Base-by-base conservation (phyloP, 2,329 filamentous ascomycete genomes). In the Calonectria hawksworthii region DNA sequence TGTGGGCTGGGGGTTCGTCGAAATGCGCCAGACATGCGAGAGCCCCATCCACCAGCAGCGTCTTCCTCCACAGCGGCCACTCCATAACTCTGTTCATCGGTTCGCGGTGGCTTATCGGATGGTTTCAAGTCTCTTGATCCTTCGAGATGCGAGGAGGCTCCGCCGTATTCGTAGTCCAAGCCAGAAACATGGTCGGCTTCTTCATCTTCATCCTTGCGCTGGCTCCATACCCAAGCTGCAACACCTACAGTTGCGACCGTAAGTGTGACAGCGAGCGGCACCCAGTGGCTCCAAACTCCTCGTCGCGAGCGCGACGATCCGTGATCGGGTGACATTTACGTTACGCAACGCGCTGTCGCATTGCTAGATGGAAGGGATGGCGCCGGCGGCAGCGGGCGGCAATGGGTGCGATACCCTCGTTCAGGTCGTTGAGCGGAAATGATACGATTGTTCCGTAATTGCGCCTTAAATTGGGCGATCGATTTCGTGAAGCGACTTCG, bases 221-320 rank as follows among this genome's bases (percentile, higher is more conserved):
- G 96, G 84, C 94, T 98, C 96, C 96, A 98, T 75, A 96, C 92
- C 96, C 96, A 99, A 72, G 95, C 95, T 68, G 93, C 96, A 63
- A 98, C 87, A 41, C 96, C 96, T 70, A 94, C 93, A 28, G 96
- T 95, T 75, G 96, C 96, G 79, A 98, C 92, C 61, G 95, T 96
- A 73, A 98, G 92, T 65, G 96, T 98, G 77, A 98, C 86, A 78
- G 93, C 93, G 72, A 99, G 90, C 76, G 96, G 96, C 74, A 98
- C 92, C 95, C 96, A 98, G 87, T 98, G 96, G 82, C 93, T 91
- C 86, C 95, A 91, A 79, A 92, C 90, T 83, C 90, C 88, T 85
- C 90, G 88, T 86, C 91, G 89, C 87, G 90, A 89, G 84, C 90
- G 88, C 80, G 91, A 91, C 81, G 90, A 87, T 81, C 86, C 84